Percentiles rank a stretch among this genome's conserved stretches.
phyloP scores from a whole-genome alignment of 2,329 filamentous ascomycete species.

The Cladosporium oxysporum region DNA sequence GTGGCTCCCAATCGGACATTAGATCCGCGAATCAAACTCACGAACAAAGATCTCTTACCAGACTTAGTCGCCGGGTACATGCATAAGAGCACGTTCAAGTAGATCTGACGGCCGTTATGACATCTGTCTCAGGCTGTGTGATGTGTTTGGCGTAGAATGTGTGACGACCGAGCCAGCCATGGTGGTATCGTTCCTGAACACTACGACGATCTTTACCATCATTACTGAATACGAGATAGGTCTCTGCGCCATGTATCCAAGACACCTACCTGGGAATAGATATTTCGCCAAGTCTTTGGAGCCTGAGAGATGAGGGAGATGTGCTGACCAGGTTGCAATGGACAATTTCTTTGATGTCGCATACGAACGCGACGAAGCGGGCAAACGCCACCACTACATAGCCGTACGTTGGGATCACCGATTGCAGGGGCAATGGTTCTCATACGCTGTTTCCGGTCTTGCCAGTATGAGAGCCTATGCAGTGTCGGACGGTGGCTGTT shows the following conservation, averaged over 20 bases:
- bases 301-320: not conserved
- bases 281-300: not conserved
- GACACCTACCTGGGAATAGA: not conserved
- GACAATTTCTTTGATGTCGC: not conserved
- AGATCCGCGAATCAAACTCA: not conserved
- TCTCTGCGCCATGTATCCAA: not conserved
- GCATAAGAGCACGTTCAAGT: not conserved
- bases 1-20: slow-evolving; percentile 4
- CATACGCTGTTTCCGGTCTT: not conserved
- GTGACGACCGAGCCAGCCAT: not conserved
- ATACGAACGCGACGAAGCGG: not conserved
- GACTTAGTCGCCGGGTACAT: not conserved
- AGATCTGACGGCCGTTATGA: not conserved
- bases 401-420: not conserved
- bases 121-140: slow-evolving; percentile 3
- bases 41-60: not conserved
- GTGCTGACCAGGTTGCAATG: not conserved
- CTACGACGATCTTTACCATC: not conserved
- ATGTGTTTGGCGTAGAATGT: slow-evolving; percentile 1
- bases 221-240: not conserved
- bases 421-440: not conserved
- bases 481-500: not conserved
- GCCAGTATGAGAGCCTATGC: not conserved
- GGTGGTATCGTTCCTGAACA: slow-evolving; percentile 5
- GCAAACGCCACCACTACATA: slow-evolving; percentile 4